Base-by-base conservation (phyloP, 78 protist species). In the Dictyostelium firmibasis region DNA sequence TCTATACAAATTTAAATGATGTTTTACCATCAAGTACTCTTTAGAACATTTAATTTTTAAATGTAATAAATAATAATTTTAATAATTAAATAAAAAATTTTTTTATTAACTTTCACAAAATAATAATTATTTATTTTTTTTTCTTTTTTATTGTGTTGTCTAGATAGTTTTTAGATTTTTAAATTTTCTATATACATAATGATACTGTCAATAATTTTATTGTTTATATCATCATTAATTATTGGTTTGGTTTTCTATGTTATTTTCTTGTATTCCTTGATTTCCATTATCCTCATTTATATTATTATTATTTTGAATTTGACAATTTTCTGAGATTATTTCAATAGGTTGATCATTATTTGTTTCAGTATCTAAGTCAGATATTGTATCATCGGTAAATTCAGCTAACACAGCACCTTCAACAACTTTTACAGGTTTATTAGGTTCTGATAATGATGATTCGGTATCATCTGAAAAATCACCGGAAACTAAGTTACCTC, bases 331-430 rank as follows among this genome's bases (percentile, higher is more conserved):
- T 57, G 67, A 5, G 6, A 57, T 57, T 20, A 57, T 57, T 57
- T 57, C 67, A 5, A 57, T 57, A 20, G 67, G 67, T 57, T 57
- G 67, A 20, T 57, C 67, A 57, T 16, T 16, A 50, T 50, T 44
- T 8, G 0, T 44, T 0, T 7, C 9, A 9, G 4, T 50, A 50
- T 57, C 67, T 20, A 57, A 57, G 20, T 79, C 85, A 6, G 85
- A 79, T 1, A 47, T 29, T 20, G 85, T 35, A n/a, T 79, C 85
- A 79, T 79, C 85, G 4, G 85, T 79, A 47, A 79, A 79, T 79
- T 79, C 85, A 13, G 85, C 85, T 23, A 79, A 29, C 7, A 79
- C 69, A 79, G 62, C 44, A 47, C 85, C 85, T 5, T 2, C 83
- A 29, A 11, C 44, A 41, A n/a, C 57, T 18, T 47, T 76, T 10